Evolutionary conservation across 2,329 filamentous ascomycete species (phyloP).

Genomic region (Hyphodiscus sp.): DNA sequence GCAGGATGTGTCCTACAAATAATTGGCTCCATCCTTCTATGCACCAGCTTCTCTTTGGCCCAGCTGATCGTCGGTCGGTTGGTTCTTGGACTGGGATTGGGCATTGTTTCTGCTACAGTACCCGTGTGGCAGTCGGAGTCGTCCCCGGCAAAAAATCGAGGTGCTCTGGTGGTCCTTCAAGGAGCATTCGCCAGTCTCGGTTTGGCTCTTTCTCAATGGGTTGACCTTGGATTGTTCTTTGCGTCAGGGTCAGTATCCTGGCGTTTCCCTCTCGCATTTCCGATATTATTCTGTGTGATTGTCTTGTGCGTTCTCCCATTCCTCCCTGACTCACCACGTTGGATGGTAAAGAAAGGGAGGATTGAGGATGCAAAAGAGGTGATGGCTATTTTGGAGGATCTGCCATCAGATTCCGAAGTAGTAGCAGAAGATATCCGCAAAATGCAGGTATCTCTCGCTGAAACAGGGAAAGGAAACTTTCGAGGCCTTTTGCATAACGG

Average conservation of each 20-base stretch:
- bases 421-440: conserved; percentile 33
- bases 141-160: conserved; percentile 45
- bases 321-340: conserved; percentile 32
- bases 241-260: conserved; percentile 41
- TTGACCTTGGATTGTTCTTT: conserved; percentile 45
- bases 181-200: conserved; percentile 47
- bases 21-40: conserved; percentile 36
- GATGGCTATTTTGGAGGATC: conserved; percentile 30
- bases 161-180: conserved; percentile 51
- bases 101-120: conserved; percentile 36
- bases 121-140: conserved; percentile 55
- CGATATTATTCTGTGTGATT: conserved; percentile 46
- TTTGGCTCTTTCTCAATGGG: conserved; percentile 52
- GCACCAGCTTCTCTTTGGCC: conserved; percentile 32
- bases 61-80: conserved; percentile 72
- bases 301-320: conserved; percentile 35
- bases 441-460: conserved; percentile 43
- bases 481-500: conserved; percentile 39
- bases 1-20: conserved; percentile 33
- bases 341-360: conserved; percentile 29
- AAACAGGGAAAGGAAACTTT: conserved; percentile 43
- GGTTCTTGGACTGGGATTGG: conserved; percentile 67
- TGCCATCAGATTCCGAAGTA: conserved; percentile 29
- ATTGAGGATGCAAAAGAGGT: conserved; percentile 32
- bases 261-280: conserved; percentile 53